phyloP scores from a whole-genome alignment of 108 stramenopile species.

The Cyclotella cryptica region DNA sequence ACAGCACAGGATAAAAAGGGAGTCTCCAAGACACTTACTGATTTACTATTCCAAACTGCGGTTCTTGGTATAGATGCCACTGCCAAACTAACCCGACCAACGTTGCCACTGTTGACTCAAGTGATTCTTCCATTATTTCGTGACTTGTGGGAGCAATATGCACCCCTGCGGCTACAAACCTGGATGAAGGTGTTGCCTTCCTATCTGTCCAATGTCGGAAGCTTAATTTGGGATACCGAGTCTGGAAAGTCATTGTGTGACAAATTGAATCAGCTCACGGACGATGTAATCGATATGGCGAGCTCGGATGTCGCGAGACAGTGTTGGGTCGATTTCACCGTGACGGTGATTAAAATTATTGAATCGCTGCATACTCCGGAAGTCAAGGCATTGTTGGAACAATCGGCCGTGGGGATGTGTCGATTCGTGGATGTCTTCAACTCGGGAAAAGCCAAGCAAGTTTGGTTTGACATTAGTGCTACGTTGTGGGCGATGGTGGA shows the following conservation, averaged over 20 bases:
- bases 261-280: conserved; percentile 31
- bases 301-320: conserved; percentile 64
- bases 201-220: conserved; percentile 30
- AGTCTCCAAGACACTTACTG: conserved; percentile 34
- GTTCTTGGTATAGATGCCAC: conserved; percentile 48
- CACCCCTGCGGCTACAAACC: conserved; percentile 40
- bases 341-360: conserved; percentile 60
- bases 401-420: conserved; percentile 59
- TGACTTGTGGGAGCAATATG: conserved; percentile 43
- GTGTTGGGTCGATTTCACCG: conserved; percentile 72
- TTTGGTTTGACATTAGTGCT: conserved; percentile 61
- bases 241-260: conserved; percentile 38
- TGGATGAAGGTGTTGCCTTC: conserved; percentile 50
- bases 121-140: conserved; percentile 32
- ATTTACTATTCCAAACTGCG: conserved; percentile 47
- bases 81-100: conserved; percentile 46
- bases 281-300: conserved; percentile 54
- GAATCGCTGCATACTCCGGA: conserved; percentile 83
- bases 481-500: conserved; percentile 62
- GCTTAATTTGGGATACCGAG: conserved; percentile 40
- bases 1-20: neutral
- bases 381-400: conserved; percentile 62
- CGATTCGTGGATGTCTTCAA: conserved; percentile 66
- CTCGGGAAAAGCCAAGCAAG: conserved; percentile 68
- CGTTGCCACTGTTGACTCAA: conserved; percentile 42